A percentile compares a stretch with the other conserved stretches of the same genome.
Evolutionary conservation across 2,329 filamentous ascomycete species (phyloP).

Genomic region (Tolypocladium pustulatum): DNA sequence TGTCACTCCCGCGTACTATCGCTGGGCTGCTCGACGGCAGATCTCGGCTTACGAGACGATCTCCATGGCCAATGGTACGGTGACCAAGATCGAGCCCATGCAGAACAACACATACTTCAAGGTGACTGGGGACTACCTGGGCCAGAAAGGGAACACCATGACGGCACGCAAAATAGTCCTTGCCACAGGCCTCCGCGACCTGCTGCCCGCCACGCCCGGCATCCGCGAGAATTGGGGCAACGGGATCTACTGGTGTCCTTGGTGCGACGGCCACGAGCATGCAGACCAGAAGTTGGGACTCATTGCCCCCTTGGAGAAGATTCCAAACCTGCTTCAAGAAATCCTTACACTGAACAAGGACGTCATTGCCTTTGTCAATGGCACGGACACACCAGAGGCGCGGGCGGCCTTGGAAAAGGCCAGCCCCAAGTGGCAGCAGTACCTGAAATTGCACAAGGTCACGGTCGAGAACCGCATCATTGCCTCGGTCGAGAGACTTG

Average conservation of each 20-base stretch:
- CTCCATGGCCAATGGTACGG: slow-evolving; percentile 39
- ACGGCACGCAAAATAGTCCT: slow-evolving; percentile 45
- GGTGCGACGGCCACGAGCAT: slow-evolving; percentile 55
- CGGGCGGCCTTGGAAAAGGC: slow-evolving; percentile 26
- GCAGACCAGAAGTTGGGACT: slow-evolving; percentile 47
- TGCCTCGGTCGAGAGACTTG: slow-evolving; percentile 32
- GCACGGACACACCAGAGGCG: slow-evolving; percentile 37
- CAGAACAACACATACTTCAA: slow-evolving; percentile 34
- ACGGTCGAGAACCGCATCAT: slow-evolving; percentile 47
- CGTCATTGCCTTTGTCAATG: slow-evolving; percentile 48
- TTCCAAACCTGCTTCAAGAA: slow-evolving; percentile 36
- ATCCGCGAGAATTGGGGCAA: slow-evolving; percentile 44
- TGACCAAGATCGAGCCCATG: slow-evolving; percentile 28
- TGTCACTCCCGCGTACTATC: slow-evolving; percentile 42
- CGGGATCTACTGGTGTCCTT: slow-evolving; percentile 54
- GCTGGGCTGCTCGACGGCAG: slow-evolving; percentile 40
- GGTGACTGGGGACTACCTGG: slow-evolving; percentile 18
- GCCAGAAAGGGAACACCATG: slow-evolving; percentile 17
- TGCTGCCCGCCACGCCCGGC: slow-evolving; percentile 44
- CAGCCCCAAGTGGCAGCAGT: slow-evolving; percentile 36
- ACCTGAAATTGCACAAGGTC: slow-evolving; percentile 39
- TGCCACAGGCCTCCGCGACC: slow-evolving; percentile 44
- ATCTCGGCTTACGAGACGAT: slow-evolving; percentile 40
- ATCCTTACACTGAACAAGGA: slow-evolving; percentile 44
- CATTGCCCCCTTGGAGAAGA: slow-evolving; percentile 31